phyloP scores from a whole-genome alignment of 768 basidiomycete species.

The Tricholoma matsutake region DNA sequence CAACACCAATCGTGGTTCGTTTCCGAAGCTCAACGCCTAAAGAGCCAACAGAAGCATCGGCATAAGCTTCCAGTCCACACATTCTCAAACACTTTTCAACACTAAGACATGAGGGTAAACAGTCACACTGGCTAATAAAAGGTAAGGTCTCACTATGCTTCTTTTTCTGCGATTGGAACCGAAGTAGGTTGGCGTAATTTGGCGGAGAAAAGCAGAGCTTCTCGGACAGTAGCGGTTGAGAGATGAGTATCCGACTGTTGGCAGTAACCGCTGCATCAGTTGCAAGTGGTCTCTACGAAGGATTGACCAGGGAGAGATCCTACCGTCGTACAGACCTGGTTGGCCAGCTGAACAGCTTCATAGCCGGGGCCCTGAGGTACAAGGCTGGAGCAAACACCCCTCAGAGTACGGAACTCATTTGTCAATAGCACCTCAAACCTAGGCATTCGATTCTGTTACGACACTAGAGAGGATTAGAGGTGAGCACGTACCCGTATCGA shows the following conservation, averaged over 20 bases:
- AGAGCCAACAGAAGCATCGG: conserved; percentile 63
- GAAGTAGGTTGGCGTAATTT: conserved; percentile 69
- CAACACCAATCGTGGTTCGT: conserved; percentile 58
- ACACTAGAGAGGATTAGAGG: conserved; percentile 41
- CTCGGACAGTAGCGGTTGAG: conserved; percentile 73
- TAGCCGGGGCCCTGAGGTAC: conserved; percentile 66
- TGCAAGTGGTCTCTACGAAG: conserved; percentile 36
- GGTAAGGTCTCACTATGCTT: conserved; percentile 57
- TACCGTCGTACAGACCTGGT: conserved; percentile 76
- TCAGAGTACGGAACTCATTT: conserved; percentile 76
- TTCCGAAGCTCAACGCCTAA: conserved; percentile 49
- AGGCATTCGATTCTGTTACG: conserved; percentile 25
- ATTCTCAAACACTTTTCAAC: conserved; percentile 51
- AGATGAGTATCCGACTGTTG: conserved; percentile 86
- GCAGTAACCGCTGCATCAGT: conserved; percentile 66
- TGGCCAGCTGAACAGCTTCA: conserved; percentile 46
- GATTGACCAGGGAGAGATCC: conserved; percentile 61
- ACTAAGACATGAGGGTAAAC: conserved; percentile 18
- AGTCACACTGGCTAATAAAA: not conserved
- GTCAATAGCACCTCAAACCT: conserved; percentile 74
- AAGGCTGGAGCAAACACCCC: conserved; percentile 56
- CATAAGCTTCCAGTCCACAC: conserved; percentile 59
- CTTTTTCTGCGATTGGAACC: conserved; percentile 67
- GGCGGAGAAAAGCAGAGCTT: conserved; percentile 79
- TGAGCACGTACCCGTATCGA: conserved; percentile 38